These are phyloP conservation scores for Nitzschia palea DNA, from an alignment of 108 stramenopile species.

Conservation along the genomic window DNA sequence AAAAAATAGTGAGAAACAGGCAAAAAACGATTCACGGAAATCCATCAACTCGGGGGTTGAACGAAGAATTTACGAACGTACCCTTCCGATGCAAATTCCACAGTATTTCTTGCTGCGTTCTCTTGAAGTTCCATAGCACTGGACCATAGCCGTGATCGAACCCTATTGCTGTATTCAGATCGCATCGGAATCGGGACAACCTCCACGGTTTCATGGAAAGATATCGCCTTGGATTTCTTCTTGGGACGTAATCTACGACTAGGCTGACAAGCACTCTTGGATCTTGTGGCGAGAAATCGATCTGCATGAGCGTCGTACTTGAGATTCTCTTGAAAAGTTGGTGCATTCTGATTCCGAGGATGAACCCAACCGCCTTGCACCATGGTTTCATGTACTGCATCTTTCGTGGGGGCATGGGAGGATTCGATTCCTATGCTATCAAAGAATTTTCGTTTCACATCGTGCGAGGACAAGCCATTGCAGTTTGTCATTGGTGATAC, in stretches of 20 bases:
- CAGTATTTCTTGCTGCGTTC: slow-evolving; percentile 63
- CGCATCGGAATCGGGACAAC: slow-evolving; percentile 76
- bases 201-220: slow-evolving; percentile 52
- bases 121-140: slow-evolving; percentile 57
- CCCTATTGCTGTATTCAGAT: slow-evolving; percentile 61
- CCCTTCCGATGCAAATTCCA: slow-evolving; percentile 78
- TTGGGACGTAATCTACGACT: neutral
- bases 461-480: neutral
- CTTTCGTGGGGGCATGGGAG: neutral
- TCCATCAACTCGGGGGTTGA: neutral
- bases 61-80: slow-evolving; percentile 11
- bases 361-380: neutral
- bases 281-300: neutral
- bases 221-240: slow-evolving; percentile 19
- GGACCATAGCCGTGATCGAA: slow-evolving; percentile 60
- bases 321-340: slow-evolving; percentile 14
- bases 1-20: slow-evolving; percentile 1
- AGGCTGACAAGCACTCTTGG: neutral
- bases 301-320: slow-evolving; percentile 11
- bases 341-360: neutral
- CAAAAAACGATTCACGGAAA: neutral
- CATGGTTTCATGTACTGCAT: neutral
- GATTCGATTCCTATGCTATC: slow-evolving; percentile 1
- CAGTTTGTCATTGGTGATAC: neutral
- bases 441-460: slow-evolving; percentile 10